phyloP scores from a whole-genome alignment of 2,329 filamentous ascomycete genomes.

The Talaromyces sp. region DNA sequence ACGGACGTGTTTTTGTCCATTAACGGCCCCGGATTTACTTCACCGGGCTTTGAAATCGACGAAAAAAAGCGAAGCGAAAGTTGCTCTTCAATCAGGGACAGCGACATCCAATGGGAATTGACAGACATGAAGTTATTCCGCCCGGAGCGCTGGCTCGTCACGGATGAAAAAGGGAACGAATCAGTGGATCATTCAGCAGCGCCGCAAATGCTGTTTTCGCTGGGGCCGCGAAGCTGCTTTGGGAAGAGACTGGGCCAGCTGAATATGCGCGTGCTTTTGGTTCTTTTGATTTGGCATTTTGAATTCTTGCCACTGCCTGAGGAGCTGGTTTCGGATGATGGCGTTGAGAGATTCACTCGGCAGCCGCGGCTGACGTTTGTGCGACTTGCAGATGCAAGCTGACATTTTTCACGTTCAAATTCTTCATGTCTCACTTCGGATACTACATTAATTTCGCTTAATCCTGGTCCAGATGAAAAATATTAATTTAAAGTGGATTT shows the following conservation, averaged over 20 bases:
- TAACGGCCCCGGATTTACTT: constrained; percentile 28
- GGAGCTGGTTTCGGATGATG: neutral
- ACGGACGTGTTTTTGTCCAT: constrained; percentile 22
- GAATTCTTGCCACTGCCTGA: neutral
- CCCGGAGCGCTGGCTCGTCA: neutral
- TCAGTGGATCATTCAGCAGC: neutral
- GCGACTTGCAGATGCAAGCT: neutral
- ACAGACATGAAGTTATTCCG: neutral
- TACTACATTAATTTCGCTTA: no score
- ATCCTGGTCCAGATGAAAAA: no score
- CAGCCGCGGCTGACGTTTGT: neutral
- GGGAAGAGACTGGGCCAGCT: constrained; percentile 1
- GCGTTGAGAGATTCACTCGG: neutral
- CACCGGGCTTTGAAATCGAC: constrained; percentile 18
- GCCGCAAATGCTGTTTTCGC: neutral
- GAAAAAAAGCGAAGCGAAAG: neutral
- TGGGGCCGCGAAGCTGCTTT: constrained; percentile 1
- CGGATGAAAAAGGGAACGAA: neutral
- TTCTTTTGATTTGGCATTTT: constrained; percentile 5
- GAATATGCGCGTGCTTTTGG: neutral
- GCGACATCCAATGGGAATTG: neutral
- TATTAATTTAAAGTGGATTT: no score
- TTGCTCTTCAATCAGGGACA: neutral
- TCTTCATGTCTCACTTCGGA: neutral
- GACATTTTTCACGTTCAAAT: neutral